Evolutionary conservation across 345 rosid genomes (phyloP), one percentile per base, ranked within the genome.

Genomic region (Acer campestre): DNA sequence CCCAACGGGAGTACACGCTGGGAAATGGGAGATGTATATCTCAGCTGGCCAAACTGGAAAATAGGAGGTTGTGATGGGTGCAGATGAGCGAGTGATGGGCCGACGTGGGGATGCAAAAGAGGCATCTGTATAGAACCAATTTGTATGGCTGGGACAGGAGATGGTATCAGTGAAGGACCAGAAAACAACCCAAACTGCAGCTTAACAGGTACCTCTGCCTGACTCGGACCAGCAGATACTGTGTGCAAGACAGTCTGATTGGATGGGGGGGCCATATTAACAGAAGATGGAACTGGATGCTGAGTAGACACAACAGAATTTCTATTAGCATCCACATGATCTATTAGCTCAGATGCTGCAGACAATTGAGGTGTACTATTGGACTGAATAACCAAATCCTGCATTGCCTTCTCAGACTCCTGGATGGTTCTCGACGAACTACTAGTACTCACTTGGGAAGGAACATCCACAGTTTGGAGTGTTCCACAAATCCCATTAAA

Each of bases 111-210:
- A 86, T 91, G 91, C 61, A 97, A 82, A 84, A 97, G 99, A 78
- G 99, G 99, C 99, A 94, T 94, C 88, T 94, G 97, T 81, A 96
- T 96, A 77, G 99, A 92, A 84, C 99, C 99, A 82, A 97, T 97
- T 86, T 97, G 99, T 82, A 97, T 97, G 75, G 99, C 98, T 70
- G 97, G 98, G 80, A 89, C 89, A 38, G 98, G 95, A 66, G 99
- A 90, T 71, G 98, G 96, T 74, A 94, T 91, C 78, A 97, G 76
- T 49, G 98, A 85, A 71, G 95, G 98, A 78, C 98, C 94, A 77
- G 99, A 92, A 80, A 97, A 97, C 78, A 97, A 80, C 74, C 98
- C 99, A 85, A 97, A 97, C 82, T 93, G 99, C 77, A 94, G 90
- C 82, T 90, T 91, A 72, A 95, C 79, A 56, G 97, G 94, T 55